Conservation (phyloP, 177 flowering plant species). For the Vitis hybrid region DNA sequence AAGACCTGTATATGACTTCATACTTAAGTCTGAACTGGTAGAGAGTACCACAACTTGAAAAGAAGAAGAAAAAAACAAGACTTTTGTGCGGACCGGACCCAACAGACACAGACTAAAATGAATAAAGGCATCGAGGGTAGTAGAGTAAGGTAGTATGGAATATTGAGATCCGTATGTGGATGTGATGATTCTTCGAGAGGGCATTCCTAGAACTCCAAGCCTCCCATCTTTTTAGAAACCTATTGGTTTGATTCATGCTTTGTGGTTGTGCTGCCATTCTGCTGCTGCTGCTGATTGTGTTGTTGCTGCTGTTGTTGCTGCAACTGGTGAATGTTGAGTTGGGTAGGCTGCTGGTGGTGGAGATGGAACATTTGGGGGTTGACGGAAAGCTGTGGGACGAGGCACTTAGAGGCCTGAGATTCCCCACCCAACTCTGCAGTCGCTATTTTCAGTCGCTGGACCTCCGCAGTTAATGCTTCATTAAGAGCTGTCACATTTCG, state of each 20-base stretch:
- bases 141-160: background rate
- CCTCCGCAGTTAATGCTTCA: conserved; percentile 60
- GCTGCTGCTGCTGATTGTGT: conserved; percentile 29
- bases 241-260: conserved; percentile 40
- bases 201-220: background rate
- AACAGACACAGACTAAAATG: conserved; percentile 8
- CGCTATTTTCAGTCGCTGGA: conserved; percentile 60
- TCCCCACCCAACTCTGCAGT: conserved; percentile 46
- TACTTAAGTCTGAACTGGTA: background rate
- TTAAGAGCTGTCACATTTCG: conserved; percentile 47
- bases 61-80: background rate
- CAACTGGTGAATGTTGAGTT: conserved; percentile 23
- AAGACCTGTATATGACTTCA: conserved; percentile 12
- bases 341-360: conserved; percentile 40
- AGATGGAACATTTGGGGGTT: conserved; percentile 59
- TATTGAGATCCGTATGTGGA: background rate
- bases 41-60: background rate
- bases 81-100: background rate
- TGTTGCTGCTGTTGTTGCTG: conserved; percentile 29
- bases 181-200: background rate
- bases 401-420: conserved; percentile 32
- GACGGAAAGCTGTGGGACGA: conserved; percentile 47
- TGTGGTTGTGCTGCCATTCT: conserved; percentile 26
- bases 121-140: conserved; percentile 15
- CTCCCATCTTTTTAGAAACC: background rate